Evolutionary conservation across 176 grass and related monocot species (phyloP), one percentile per base, ranked within the genome.

Genomic region (Zoysia japonica): DNA sequence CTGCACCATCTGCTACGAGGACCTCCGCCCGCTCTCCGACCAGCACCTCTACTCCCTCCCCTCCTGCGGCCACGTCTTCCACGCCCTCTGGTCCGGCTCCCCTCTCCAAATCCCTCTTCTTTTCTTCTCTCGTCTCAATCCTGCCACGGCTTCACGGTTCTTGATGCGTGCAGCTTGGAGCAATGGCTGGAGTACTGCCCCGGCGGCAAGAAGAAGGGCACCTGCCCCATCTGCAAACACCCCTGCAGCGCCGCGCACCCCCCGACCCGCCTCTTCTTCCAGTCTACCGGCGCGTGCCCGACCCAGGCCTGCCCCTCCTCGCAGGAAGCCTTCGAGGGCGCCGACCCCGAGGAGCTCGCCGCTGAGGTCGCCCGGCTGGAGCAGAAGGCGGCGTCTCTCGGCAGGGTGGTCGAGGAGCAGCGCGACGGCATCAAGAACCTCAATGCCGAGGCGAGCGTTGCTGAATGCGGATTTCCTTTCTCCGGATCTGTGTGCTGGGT

Each of bases 131-230:
- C 7, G 1, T 20, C 7, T 19, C 42, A 28, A 67, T 71, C 47
- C 64, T 2, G 43, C 65, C 48, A 41, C 84, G 11, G 12, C 46
- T 37, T 49, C 47, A 35, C 38, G 38, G 0, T 3, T 67, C 47
- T 60, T 56, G 15, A 19, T 17, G 75, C 49, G 37, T 51, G 54
- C 82, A 98, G 95, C 74, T 63, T 98, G 44, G 89, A 94, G 77
- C 95, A 98, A 89, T 98, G 95, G 95, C 54, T 98, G 62, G 95
- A 94, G 86, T 94, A 98, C 86, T 98, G 92, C 89, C 87, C 91
- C 0, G 82, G 76, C 8, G 85, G 91, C 10, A 89, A 84, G 83
- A 92, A 92, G 86, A 94, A 93, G 87, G 84, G 84, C 7, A 85
- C 90, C 57, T 98, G 95, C 82, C 95, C 95, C 13, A 75, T 98